Evolutionary conservation across 2,329 filamentous ascomycete species (phyloP).

Genomic region (Simplicillium aogashimaense): DNA sequence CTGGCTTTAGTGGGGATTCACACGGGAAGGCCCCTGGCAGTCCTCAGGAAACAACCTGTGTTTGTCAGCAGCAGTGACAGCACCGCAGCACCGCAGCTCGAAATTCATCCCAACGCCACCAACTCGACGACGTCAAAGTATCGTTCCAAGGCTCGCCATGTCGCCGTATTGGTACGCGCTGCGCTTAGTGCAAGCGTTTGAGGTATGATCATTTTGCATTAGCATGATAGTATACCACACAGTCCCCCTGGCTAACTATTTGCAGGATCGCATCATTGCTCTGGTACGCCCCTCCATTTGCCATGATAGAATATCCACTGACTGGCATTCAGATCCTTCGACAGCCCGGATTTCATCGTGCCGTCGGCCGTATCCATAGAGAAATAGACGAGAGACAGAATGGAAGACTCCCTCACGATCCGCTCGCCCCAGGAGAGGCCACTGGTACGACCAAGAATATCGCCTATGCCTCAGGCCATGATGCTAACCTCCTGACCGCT

Average conservation of each 20-base stretch:
- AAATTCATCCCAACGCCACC: not conserved
- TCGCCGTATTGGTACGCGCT: slow-evolving; percentile 21
- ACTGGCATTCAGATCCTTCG: slow-evolving; percentile 31
- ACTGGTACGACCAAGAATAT: slow-evolving; percentile 24
- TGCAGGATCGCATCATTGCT: slow-evolving; percentile 22
- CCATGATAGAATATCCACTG: not conserved
- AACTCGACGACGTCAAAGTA: not conserved
- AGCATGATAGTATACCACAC: too few species aligned
- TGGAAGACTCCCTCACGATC: slow-evolving; percentile 40
- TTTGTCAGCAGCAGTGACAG: slow-evolving; percentile 1
- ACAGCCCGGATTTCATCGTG: slow-evolving; percentile 40
- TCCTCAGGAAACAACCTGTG: too few species aligned
- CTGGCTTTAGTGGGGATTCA: too few species aligned
- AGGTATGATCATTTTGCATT: too few species aligned
- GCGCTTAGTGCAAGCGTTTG: slow-evolving; percentile 22
- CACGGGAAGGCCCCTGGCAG: too few species aligned
- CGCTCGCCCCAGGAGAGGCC: slow-evolving; percentile 40
- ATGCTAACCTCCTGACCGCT: not conserved
- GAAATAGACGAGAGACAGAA: slow-evolving; percentile 36
- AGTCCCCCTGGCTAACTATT: not conserved
- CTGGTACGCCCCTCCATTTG: slow-evolving; percentile 13
- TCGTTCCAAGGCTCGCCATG: slow-evolving; percentile 12
- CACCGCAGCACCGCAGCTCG: not conserved
- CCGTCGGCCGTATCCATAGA: slow-evolving; percentile 41
- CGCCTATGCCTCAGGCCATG: not conserved